Conservation (phyloP, 768 basidiomycete genomes). For the Rhodosporidiobolus sp. region DNA sequence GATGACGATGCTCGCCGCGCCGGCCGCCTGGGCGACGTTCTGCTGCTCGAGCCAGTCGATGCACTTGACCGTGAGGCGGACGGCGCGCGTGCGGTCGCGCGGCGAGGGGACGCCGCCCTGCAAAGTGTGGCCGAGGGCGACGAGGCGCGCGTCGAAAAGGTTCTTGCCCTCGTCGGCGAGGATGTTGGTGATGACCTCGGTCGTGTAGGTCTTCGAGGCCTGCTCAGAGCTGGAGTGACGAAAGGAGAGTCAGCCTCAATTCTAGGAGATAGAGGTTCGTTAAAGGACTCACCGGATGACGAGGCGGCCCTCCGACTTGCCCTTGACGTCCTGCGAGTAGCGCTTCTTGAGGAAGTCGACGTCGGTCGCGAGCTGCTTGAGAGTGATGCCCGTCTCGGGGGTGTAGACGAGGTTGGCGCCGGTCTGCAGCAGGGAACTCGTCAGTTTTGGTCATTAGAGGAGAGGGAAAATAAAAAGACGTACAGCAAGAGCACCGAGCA, state of each 20-base stretch:
- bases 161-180: slow-evolving; percentile 88
- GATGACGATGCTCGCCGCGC: slow-evolving; percentile 76
- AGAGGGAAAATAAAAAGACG: slow-evolving; percentile 49
- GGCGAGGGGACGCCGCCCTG: slow-evolving; percentile 96
- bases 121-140: slow-evolving; percentile 93
- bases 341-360: slow-evolving; percentile 82
- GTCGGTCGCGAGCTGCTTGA: slow-evolving; percentile 75
- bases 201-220: slow-evolving; percentile 83
- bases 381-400: slow-evolving; percentile 81
- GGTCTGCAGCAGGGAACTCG: slow-evolving; percentile 58
- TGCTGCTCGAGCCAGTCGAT: slow-evolving; percentile 86
- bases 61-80: slow-evolving; percentile 82
- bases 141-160: slow-evolving; percentile 89
- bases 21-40: slow-evolving; percentile 48
- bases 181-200: slow-evolving; percentile 87
- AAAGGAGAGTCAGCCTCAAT: background rate
- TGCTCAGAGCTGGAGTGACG: slow-evolving; percentile 66
- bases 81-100: slow-evolving; percentile 84
- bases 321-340: slow-evolving; percentile 79
- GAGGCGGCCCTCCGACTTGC: slow-evolving; percentile 86
- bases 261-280: background rate
- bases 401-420: slow-evolving; percentile 93
- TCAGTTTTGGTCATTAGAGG: background rate
- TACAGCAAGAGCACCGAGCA: slow-evolving; percentile 92
- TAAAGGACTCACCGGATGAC: slow-evolving; percentile 69